Evolutionary conservation across 768 basidiomycete genomes (phyloP).

Genomic region (Cystobasidium onofrii): DNA sequence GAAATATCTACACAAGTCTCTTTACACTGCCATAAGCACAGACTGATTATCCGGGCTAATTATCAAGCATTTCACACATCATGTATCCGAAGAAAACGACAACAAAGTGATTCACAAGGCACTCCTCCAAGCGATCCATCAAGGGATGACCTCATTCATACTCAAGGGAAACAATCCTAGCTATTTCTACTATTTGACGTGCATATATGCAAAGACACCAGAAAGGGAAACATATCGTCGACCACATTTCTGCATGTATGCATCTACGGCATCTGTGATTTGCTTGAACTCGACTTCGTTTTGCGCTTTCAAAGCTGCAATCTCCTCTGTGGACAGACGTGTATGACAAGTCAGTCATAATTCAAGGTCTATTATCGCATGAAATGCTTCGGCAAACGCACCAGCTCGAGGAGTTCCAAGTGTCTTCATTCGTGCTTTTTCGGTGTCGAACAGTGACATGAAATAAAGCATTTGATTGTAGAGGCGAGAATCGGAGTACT

Average conservation of each 20-base stretch:
- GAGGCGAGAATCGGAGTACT: conserved; percentile 76
- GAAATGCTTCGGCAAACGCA: neutral
- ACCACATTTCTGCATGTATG: conserved; percentile 77
- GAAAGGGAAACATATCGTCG: conserved; percentile 80
- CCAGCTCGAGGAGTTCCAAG: conserved; percentile 33
- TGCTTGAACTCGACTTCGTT: conserved; percentile 54
- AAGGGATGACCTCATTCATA: neutral
- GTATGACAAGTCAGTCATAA: neutral
- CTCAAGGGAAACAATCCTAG: neutral
- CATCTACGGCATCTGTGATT: conserved; percentile 59
- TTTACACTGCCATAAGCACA: too few relatives aligned
- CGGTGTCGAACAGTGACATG: conserved; percentile 63
- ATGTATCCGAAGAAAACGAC: too few relatives aligned
- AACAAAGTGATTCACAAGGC: too few relatives aligned
- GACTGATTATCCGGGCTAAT: too few relatives aligned
- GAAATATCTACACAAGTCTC: too few relatives aligned
- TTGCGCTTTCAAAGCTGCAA: conserved; percentile 51
- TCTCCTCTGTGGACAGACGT: conserved; percentile 50
- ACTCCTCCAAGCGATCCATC: neutral
- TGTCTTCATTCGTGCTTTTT: conserved; percentile 49
- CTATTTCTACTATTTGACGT: conserved; percentile 7
- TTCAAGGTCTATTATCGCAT: neutral
- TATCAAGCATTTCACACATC: too few relatives aligned
- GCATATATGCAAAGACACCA: conserved; percentile 71
- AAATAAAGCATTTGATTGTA: conserved; percentile 88